Evolutionary conservation across 1,284 basidiomycete genomes (phyloP).

Genomic region (Cystobasidium slooffiae): DNA sequence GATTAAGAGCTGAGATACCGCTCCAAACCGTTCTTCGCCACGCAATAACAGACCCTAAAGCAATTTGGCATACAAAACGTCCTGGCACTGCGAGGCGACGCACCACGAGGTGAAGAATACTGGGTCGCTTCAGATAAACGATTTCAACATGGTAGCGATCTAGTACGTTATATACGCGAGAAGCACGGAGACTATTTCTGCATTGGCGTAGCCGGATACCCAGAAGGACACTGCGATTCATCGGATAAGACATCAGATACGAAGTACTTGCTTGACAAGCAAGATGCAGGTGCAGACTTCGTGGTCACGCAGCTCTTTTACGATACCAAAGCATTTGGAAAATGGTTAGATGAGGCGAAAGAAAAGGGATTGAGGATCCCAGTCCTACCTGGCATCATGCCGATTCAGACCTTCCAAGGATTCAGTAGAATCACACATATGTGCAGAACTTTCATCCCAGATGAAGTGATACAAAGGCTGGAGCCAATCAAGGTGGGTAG

Average conservation of each 20-base stretch:
- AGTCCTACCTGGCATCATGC: conserved; percentile 94
- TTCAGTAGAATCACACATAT: conserved; percentile 90
- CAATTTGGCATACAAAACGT: conserved; percentile 90
- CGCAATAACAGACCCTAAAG: conserved; percentile 75
- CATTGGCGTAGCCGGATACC: conserved; percentile 76
- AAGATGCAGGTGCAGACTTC: conserved; percentile 83
- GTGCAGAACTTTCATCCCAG: conserved; percentile 82
- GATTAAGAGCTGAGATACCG: not conserved
- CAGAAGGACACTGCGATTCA: conserved; percentile 66
- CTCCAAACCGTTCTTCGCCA: not conserved
- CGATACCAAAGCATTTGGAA: conserved; percentile 80
- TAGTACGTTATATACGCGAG: conserved; percentile 81
- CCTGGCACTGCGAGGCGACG: conserved; percentile 92
- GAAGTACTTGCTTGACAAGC: conserved; percentile 81
- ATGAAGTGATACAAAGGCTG: conserved; percentile 75
- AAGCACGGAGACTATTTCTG: conserved; percentile 89
- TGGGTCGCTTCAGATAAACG: conserved; percentile 90
- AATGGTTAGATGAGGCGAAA: conserved; percentile 70
- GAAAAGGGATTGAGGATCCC: conserved; percentile 78
- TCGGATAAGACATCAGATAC: conserved; percentile 68
- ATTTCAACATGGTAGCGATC: conserved; percentile 86
- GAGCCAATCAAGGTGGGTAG: conserved; percentile 76
- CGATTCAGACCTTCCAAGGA: conserved; percentile 97
- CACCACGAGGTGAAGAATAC: conserved; percentile 80
- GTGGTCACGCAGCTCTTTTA: conserved; percentile 98